Evolutionary conservation across 1,284 basidiomycete genomes (phyloP).

Genomic region (Microbotryum lychnidis-dioicae): DNA sequence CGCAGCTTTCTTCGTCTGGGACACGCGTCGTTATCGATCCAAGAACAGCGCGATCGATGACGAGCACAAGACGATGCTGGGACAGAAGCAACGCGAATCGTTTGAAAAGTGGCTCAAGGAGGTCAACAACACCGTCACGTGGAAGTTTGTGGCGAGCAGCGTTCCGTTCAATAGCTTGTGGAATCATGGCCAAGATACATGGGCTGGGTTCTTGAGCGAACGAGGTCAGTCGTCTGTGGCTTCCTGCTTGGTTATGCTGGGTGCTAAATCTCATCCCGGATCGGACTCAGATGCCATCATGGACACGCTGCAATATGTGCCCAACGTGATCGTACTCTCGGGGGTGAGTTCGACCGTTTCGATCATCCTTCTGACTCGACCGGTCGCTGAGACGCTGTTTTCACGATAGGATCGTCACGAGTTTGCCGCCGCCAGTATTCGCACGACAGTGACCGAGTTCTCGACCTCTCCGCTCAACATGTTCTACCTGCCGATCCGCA

Average conservation of each 20-base stretch:
- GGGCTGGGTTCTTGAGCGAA: constrained; percentile 62
- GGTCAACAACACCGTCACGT: constrained; percentile 65
- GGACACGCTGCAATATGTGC: constrained; percentile 55
- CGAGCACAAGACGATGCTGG: constrained; percentile 56
- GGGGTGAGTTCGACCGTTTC: constrained; percentile 14
- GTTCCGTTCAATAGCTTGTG: constrained; percentile 72
- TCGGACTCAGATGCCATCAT: constrained; percentile 45
- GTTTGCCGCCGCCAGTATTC: constrained; percentile 55
- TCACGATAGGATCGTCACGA: constrained; percentile 65
- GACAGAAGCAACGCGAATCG: constrained; percentile 56
- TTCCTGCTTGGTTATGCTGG: background rate
- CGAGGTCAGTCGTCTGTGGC: constrained; percentile 41
- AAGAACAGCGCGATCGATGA: constrained; percentile 39
- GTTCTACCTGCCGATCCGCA: constrained; percentile 37
- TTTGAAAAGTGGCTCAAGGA: constrained; percentile 61
- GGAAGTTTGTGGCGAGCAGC: constrained; percentile 70
- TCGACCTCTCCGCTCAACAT: constrained; percentile 54
- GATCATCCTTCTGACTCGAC: no score
- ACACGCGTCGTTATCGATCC: constrained; percentile 61
- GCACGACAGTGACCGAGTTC: constrained; percentile 50
- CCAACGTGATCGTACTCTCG: constrained; percentile 47
- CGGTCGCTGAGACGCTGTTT: constrained; percentile 37
- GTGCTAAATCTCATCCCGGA: background rate
- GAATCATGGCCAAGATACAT: constrained; percentile 48
- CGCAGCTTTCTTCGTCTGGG: constrained; percentile 68